Percentiles rank a stretch among this genome's conserved stretches.
Conservation (phyloP, 2,329 filamentous ascomycete genomes). For the Scopulariopsis brevicaulis region DNA sequence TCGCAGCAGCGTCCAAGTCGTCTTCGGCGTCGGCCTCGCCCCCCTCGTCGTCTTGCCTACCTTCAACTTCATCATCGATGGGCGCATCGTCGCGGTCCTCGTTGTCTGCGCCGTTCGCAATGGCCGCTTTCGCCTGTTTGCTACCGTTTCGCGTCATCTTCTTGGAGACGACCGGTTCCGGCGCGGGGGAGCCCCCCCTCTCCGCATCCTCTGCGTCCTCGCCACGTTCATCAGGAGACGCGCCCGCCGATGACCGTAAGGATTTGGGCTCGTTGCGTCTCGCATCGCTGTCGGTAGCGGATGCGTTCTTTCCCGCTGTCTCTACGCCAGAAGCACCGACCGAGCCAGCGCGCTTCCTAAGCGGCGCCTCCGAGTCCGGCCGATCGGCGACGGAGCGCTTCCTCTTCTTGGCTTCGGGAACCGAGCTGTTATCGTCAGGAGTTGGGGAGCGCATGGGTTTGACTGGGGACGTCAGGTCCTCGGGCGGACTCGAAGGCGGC, state of each 20-base stretch:
- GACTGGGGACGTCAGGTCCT: slow-evolving; percentile 21
- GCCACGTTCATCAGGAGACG: slow-evolving; percentile 13
- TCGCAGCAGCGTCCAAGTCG: slow-evolving; percentile 45
- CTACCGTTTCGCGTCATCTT: slow-evolving; percentile 29
- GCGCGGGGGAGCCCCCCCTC: slow-evolving; percentile 19
- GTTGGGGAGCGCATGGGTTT: slow-evolving; percentile 14
- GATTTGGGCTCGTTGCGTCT: neutral
- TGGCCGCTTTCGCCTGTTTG: slow-evolving; percentile 21
- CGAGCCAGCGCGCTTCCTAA: slow-evolving; percentile 43
- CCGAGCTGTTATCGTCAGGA: slow-evolving; percentile 9
- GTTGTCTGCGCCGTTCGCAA: slow-evolving; percentile 9
- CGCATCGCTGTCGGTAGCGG: neutral
- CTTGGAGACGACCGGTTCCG: slow-evolving; percentile 21
- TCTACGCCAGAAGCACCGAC: slow-evolving; percentile 25
- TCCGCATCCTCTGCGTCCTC: slow-evolving; percentile 16
- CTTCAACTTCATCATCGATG: slow-evolving; percentile 9
- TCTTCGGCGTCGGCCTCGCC: slow-evolving; percentile 30
- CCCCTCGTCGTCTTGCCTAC: slow-evolving; percentile 12
- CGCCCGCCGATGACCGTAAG: slow-evolving; percentile 8
- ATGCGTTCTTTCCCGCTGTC: slow-evolving; percentile 12
- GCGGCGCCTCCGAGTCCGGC: slow-evolving; percentile 33
- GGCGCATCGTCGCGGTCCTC: slow-evolving; percentile 12
- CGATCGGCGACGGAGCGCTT: slow-evolving; percentile 36
- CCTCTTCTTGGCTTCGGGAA: slow-evolving; percentile 24
- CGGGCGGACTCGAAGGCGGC: slow-evolving; percentile 26